A percentile compares a stretch with the other conserved stretches of the same genome.
phyloP scores from a whole-genome alignment of 768 basidiomycete species.

The Chalciporus chontae region DNA sequence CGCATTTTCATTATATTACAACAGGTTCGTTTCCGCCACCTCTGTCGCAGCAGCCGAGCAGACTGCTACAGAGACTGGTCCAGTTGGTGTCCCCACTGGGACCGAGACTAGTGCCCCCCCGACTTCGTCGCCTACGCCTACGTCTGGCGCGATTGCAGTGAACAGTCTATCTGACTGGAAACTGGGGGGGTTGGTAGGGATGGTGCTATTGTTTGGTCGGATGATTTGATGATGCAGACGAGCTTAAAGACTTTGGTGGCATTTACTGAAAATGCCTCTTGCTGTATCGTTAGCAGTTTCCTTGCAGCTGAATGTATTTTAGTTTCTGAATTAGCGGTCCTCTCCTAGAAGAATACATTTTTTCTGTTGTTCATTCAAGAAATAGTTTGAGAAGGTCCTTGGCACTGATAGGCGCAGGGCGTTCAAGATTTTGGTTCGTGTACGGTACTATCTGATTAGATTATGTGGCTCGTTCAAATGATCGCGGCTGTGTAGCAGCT shows the following conservation, averaged over 20 bases:
- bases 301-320: background rate
- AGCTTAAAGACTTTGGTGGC: too few relatives aligned
- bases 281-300: slow-evolving; percentile 3
- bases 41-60: slow-evolving; percentile 36
- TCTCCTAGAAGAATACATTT: too few relatives aligned
- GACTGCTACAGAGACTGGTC: slow-evolving; percentile 38
- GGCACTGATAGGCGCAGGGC: too few relatives aligned
- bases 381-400: too few relatives aligned
- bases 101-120: background rate
- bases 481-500: too few relatives aligned
- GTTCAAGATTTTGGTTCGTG: too few relatives aligned
- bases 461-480: slow-evolving; percentile 7
- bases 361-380: too few relatives aligned
- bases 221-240: slow-evolving; percentile 10
- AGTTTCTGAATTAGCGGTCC: background rate
- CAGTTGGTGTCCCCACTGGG: slow-evolving; percentile 31
- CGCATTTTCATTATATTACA: background rate
- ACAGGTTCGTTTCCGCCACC: slow-evolving; percentile 44
- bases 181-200: background rate
- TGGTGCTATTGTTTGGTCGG: slow-evolving; percentile 4
- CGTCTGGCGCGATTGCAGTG: background rate
- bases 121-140: background rate
- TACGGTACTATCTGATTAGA: too few relatives aligned
- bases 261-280: too few relatives aligned
- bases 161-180: background rate